Evolutionary conservation across 2,329 filamentous ascomycete species (phyloP).

Genomic region (Periconia macrospinosa): DNA sequence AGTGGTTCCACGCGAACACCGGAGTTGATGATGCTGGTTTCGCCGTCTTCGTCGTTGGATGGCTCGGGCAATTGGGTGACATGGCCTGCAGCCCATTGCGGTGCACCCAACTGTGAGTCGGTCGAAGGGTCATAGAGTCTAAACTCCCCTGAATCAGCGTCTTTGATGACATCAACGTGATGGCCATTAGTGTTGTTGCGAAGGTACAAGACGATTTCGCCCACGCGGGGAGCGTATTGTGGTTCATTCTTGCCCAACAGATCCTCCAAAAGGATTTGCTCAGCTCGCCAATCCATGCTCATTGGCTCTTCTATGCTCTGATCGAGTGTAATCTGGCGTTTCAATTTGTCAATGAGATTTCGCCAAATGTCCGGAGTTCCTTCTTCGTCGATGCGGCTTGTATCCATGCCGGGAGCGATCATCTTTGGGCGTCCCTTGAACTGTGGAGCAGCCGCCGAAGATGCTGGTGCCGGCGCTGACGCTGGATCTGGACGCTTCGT

Average conservation of each 20-base stretch:
- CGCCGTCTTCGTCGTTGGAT: conserved; percentile 47
- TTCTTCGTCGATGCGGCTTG: conserved; percentile 50
- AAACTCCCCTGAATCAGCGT: conserved; percentile 20
- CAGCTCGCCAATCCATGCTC: conserved; percentile 61
- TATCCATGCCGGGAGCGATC: conserved; percentile 20
- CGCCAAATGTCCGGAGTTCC: conserved; percentile 59
- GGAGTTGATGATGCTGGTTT: conserved; percentile 50
- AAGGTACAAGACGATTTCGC: conserved; percentile 60
- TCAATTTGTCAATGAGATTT: conserved; percentile 52
- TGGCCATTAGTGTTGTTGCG: conserved; percentile 34
- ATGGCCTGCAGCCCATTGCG: conserved; percentile 60
- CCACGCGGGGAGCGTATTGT: conserved; percentile 56
- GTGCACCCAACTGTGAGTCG: conserved; percentile 39
- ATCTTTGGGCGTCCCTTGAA: conserved; percentile 23
- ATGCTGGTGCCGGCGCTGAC: background rate
- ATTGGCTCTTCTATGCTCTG: conserved; percentile 51
- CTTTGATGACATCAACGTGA: conserved; percentile 30
- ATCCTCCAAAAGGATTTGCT: conserved; percentile 47
- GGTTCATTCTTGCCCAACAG: conserved; percentile 50
- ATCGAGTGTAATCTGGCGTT: conserved; percentile 45
- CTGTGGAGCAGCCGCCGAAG: background rate
- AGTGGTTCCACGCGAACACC: conserved; percentile 62
- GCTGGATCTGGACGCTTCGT: background rate
- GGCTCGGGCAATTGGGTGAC: conserved; percentile 56
- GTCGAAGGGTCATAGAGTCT: conserved; percentile 21